phyloP scores from a whole-genome alignment of 73 alveolate species.

The Paramecium caudatum region DNA sequence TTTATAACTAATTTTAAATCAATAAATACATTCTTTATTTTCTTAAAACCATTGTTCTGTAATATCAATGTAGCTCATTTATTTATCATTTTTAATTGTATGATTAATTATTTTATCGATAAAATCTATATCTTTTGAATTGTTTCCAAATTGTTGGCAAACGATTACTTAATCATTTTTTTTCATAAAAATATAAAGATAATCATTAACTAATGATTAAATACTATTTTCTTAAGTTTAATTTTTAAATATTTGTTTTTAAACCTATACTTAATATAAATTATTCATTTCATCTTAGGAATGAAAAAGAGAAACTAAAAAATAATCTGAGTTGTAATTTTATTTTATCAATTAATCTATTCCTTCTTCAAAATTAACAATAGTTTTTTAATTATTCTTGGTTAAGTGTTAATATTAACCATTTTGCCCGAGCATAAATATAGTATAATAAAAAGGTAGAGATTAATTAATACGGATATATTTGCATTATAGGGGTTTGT shows the following conservation, averaged over 20 bases:
- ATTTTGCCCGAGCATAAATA: background rate
- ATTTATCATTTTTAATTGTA: background rate
- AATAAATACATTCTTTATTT: background rate
- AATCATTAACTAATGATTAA: background rate
- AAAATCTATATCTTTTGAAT: constrained; percentile 23
- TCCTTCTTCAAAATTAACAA: background rate
- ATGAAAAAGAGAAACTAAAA: background rate
- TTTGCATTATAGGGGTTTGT: constrained; percentile 5
- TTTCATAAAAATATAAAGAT: background rate
- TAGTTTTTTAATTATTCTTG: background rate
- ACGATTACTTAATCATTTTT: background rate
- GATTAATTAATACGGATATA: too few relatives aligned
- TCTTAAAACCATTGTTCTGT: background rate
- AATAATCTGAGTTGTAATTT: background rate
- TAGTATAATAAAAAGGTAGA: too few relatives aligned
- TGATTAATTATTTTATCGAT: constrained; percentile 1
- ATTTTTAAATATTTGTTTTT: background rate
- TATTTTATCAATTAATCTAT: background rate
- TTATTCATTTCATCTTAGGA: background rate
- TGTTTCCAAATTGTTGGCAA: background rate
- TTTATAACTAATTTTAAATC: background rate
- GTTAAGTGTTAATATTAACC: background rate
- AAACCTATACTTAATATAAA: background rate
- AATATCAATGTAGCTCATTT: background rate
- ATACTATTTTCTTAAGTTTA: background rate